phyloP scores from a whole-genome alignment of 78 protist species.

The Anaeramoeba flamelloides region DNA sequence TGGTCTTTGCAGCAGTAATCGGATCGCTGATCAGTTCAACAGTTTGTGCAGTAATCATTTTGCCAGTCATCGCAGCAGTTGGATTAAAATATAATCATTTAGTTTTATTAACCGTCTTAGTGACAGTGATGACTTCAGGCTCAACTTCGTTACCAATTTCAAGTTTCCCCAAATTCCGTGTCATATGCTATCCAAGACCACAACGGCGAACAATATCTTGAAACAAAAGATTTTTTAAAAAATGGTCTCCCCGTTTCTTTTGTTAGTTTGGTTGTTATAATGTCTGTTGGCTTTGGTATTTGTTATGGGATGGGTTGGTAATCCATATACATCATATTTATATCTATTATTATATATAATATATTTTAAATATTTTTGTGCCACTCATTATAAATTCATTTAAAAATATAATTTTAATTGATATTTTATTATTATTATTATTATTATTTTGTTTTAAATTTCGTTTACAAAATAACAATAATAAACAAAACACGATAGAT shows the following conservation, averaged over 20 bases:
- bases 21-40: neutral
- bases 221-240: neutral
- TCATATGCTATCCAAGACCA: neutral
- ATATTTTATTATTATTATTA: no score
- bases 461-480: no score
- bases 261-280: neutral
- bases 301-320: no score
- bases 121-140: neutral
- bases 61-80: neutral
- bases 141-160: neutral
- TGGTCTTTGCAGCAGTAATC: neutral
- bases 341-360: no score
- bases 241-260: neutral
- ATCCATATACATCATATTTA: no score
- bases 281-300: neutral
- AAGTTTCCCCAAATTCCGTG: neutral
- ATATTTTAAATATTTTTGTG: no score
- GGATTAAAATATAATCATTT: neutral
- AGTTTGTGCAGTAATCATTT: neutral
- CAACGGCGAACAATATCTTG: neutral
- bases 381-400: no score
- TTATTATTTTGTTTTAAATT: no score
- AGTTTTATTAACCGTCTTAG: neutral
- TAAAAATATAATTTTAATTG: no score
- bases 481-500: no score